Base-by-base conservation (phyloP, 2,329 filamentous ascomycete species). In the Colletotrichum aenigma region DNA sequence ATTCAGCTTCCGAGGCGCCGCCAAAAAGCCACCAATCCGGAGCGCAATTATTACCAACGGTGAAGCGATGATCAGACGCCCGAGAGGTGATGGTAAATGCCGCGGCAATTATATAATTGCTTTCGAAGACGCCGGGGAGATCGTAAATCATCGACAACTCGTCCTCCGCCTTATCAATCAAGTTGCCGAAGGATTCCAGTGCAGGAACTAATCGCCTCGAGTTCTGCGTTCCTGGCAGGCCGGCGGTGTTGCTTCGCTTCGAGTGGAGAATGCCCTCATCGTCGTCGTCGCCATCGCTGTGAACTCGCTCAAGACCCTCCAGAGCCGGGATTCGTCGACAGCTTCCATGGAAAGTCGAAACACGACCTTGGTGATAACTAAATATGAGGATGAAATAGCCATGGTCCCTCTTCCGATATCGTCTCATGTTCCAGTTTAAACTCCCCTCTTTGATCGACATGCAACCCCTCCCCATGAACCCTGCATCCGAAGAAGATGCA, bases 401-500 rank as follows among this genome's bases (percentile, higher is more conserved):
- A 65, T 36, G 32, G 38, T 43, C 32, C n/a, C 21, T 65, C 24
- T 65, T 65, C 32, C 34, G 24, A 26, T 1, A 48, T 65, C 34
- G 24, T 65, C 32, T 65, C 61, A 65, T 62, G 34, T 65, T 65
- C 32, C 66, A 68, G 18, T 12, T 18, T 18, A 16, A 24, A 18
- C 10, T 24, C 24, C 24, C 16, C 30, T 60, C n/a, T 16, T 38
- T 26, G 28, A 52, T 70, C 34, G 36, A n/a, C 56, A 24, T 36
- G 26, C 34, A 8, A 26, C 55, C 32, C 18, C 15, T 43, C 34
- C 52, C 38, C 26, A 48, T 10, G 58, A 55, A 28, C 58, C 58
- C 68, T 55, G 68, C 34, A 52, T 66, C 60, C 69, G 60, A 71
- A 30, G 61, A 34, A 61, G 36, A 34, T 28, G 55, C 64, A 66